Evolutionary conservation across 1,284 basidiomycete genomes (phyloP), one percentile per base, ranked within the genome.

Genomic region (Puccinia triticina): DNA sequence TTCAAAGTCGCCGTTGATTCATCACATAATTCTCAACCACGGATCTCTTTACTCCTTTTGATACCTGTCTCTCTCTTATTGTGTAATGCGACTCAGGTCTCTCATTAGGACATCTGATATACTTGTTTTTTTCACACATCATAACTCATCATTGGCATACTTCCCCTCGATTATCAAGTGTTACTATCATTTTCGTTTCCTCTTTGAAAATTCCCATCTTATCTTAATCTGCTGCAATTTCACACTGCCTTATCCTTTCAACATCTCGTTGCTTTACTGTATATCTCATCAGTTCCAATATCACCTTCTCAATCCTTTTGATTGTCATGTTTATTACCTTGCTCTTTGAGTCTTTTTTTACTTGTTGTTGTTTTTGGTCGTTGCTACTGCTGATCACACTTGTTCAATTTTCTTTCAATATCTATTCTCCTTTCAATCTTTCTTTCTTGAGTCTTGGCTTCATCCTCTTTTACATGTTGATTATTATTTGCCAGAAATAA

Each of bases 291-390:
- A 34, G 43, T 50, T 77, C 43, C 4, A 18, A 23, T 57, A 23
- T 66, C 34, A 10, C 26, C 40, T 26, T 53, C 18, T 77, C 37
- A 57, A 29, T 77, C 48, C 64, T 32, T 21, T 66, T 14, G 16
- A 43, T 50, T 57, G 40, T 23, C 11, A 29, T 77, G 16, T 77
- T 77, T 37, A 57, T 77, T 66, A 34, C 64, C 37, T 77, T 57
- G 40, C 64, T 40, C 26, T 77, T 66, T 23, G 53, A 43, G n/a
- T 77, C 64, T 67, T 37, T 66, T 26, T 59, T 37, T 55, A 57
- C 64, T n/a, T 59, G 40, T n/a, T 77, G 40, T 34, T 55, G 23
- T n/a, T 59, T 34, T 23, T 23, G 29, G 18, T 37, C 32, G 7
- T 59, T 18, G 12, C 21, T 57, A 57, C 26, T 61, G 40, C 23